Conservation (phyloP, 176 grass and related monocot genomes). For the Aechmea fasciata region DNA sequence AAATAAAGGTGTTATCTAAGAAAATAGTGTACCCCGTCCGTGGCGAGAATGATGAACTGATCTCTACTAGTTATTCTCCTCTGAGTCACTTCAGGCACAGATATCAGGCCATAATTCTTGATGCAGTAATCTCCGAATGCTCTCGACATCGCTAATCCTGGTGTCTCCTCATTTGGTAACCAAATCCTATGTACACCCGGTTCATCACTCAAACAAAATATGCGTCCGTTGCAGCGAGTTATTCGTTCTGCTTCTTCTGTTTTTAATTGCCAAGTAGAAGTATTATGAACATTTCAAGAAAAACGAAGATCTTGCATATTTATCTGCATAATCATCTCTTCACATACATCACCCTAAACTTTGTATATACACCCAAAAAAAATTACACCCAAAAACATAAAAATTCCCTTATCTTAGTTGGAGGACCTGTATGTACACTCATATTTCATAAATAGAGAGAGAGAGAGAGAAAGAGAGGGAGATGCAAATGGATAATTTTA, state of each 20-base stretch:
- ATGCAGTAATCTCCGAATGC: slow-evolving; percentile 83
- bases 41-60: slow-evolving; percentile 77
- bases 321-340: too few species aligned
- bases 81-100: slow-evolving; percentile 64
- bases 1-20: neutral
- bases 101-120: slow-evolving; percentile 80
- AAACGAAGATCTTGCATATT: too few species aligned
- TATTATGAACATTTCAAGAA: neutral
- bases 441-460: too few species aligned
- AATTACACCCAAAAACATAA: too few species aligned
- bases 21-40: slow-evolving; percentile 54
- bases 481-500: too few species aligned
- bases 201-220: slow-evolving; percentile 60
- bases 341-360: too few species aligned
- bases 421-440: too few species aligned
- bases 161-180: slow-evolving; percentile 48
- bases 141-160: slow-evolving; percentile 89
- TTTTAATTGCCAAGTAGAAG: slow-evolving; percentile 7
- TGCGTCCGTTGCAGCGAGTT: slow-evolving; percentile 55
- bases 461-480: too few species aligned
- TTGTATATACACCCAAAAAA: too few species aligned
- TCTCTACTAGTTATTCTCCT: slow-evolving; percentile 45
- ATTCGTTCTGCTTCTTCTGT: slow-evolving; percentile 81
- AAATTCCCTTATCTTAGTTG: too few species aligned
- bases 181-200: slow-evolving; percentile 74